Evolutionary conservation across 345 rosid genomes (phyloP).

Genomic region (Syzygium oleosum): DNA sequence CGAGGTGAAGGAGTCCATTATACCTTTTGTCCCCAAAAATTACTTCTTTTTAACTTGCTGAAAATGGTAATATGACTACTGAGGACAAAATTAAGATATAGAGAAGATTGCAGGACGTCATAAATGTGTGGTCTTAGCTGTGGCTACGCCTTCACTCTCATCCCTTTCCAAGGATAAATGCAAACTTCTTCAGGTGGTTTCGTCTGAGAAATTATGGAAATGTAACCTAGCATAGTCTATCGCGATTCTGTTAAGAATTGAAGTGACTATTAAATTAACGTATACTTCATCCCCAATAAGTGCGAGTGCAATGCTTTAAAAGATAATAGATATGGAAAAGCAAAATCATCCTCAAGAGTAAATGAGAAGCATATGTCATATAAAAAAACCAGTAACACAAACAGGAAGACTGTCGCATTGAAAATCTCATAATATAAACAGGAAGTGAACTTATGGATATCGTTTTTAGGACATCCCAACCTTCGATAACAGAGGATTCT

Average conservation of each 20-base stretch:
- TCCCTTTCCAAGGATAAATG: background rate
- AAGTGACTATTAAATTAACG: background rate
- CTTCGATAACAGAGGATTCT: background rate
- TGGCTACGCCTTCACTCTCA: background rate
- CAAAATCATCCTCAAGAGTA: background rate
- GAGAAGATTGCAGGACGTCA: background rate
- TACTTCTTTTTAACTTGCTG: background rate
- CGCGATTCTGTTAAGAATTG: background rate
- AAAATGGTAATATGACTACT: background rate
- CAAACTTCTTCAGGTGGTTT: background rate
- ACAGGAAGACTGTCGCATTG: background rate
- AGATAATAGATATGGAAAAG: background rate
- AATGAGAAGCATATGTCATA: background rate
- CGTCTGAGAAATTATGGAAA: background rate
- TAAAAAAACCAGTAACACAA: background rate
- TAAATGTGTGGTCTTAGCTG: background rate
- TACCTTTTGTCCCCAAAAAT: background rate
- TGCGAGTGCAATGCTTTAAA: background rate
- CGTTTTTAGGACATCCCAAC: background rate
- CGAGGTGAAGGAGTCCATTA: background rate
- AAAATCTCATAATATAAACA: background rate
- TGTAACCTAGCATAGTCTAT: background rate
- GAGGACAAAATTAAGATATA: background rate
- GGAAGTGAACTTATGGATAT: background rate
- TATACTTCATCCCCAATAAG: background rate